These are phyloP conservation scores for Byssothecium circinans DNA, from an alignment of 2,329 filamentous ascomycete species.

Conservation along the genomic window DNA sequence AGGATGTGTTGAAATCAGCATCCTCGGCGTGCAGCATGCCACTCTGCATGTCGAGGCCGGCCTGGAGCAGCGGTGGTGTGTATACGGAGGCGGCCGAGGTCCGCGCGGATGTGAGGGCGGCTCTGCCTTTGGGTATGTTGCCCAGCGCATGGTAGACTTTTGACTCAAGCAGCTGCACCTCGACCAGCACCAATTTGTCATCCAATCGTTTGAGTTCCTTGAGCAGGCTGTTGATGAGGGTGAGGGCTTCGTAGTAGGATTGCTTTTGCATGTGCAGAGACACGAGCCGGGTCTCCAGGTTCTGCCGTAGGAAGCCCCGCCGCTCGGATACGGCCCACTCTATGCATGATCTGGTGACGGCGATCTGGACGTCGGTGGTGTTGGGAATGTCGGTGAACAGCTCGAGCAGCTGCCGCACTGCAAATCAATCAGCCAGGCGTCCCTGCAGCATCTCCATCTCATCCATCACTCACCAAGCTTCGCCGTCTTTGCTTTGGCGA, in stretches of 20 bases:
- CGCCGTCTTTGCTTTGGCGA: constrained; percentile 97
- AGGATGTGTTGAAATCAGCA: constrained; percentile 98
- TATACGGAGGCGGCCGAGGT: constrained; percentile 97
- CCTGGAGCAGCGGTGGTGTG: constrained; percentile 91
- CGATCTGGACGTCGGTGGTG: constrained; percentile 89
- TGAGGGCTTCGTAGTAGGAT: constrained; percentile 94
- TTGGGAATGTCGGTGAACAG: constrained; percentile 92
- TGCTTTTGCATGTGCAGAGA: constrained; percentile 95
- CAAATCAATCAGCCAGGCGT: constrained; percentile 10
- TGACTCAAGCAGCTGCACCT: constrained; percentile 96
- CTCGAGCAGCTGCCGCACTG: constrained; percentile 95
- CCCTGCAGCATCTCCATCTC: not conserved
- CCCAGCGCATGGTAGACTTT: constrained; percentile 96
- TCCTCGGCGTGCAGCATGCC: constrained; percentile 99
- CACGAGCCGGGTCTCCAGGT: constrained; percentile 94
- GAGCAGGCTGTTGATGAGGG: constrained; percentile 92
- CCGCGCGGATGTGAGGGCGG: constrained; percentile 88
- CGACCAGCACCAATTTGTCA: constrained; percentile 96
- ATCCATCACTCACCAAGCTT: constrained; percentile 74
- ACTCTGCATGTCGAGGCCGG: constrained; percentile 97
- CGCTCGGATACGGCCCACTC: constrained; percentile 97
- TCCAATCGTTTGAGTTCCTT: constrained; percentile 97
- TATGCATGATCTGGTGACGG: constrained; percentile 98
- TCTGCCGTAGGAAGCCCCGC: constrained; percentile 94
- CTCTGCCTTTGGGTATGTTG: constrained; percentile 93